phyloP scores from a whole-genome alignment of 2,329 filamentous ascomycete species.

The Neofusicoccum cordaticola region DNA sequence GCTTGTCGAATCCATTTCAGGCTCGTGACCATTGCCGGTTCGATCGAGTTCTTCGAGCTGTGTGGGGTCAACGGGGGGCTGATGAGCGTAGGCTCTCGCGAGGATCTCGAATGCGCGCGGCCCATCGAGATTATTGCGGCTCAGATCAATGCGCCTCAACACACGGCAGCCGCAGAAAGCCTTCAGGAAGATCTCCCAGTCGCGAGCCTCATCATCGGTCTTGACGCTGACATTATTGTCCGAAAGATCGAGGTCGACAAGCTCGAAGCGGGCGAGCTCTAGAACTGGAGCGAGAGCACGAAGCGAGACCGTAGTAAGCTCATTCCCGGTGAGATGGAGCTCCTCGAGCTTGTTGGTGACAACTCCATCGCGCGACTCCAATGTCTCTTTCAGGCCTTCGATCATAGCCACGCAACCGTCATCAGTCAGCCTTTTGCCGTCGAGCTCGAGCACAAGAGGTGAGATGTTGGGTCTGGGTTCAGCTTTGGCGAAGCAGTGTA shows the following conservation, averaged over 20 bases:
- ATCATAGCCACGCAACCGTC: constrained; percentile 44
- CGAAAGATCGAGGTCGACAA: constrained; percentile 48
- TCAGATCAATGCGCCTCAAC: constrained; percentile 46
- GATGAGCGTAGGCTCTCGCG: constrained; percentile 39
- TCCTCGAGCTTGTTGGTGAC: constrained; percentile 42
- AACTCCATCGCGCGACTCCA: constrained; percentile 30
- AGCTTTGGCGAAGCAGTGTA: constrained; percentile 20
- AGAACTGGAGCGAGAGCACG: constrained; percentile 42
- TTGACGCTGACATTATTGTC: constrained; percentile 44
- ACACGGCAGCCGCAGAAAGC: constrained; percentile 43
- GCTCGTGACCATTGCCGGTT: neutral
- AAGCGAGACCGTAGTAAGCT: constrained; percentile 43
- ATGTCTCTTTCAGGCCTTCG: constrained; percentile 41
- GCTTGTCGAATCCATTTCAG: neutral
- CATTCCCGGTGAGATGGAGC: constrained; percentile 46
- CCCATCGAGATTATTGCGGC: constrained; percentile 43
- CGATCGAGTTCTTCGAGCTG: constrained; percentile 18
- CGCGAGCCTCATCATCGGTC: constrained; percentile 33
- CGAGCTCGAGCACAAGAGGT: constrained; percentile 45
- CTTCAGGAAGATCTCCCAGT: constrained; percentile 45
- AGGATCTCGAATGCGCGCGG: constrained; percentile 46
- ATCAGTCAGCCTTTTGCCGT: constrained; percentile 46
- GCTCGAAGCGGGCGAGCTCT: constrained; percentile 39
- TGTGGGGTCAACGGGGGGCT: constrained; percentile 31
- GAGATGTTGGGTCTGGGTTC: constrained; percentile 28